Conservation (phyloP, 768 basidiomycete genomes). For the Rhizopogon vinicolor region DNA sequence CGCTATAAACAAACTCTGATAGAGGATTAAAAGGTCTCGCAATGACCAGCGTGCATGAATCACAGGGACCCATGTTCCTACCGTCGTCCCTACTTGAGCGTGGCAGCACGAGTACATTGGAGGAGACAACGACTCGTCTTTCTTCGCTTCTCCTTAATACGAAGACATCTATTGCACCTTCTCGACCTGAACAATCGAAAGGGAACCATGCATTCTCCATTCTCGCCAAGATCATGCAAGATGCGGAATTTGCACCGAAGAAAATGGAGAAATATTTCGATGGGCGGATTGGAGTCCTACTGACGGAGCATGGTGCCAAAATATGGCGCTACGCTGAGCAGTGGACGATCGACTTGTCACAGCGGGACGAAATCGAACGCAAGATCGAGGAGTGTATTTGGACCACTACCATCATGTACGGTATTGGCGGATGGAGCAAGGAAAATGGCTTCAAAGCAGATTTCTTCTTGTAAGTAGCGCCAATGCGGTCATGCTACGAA, state of each 20-base stretch:
- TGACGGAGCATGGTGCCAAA: no score
- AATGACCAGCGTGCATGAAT: neutral
- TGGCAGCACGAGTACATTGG: neutral
- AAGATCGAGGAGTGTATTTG: constrained; percentile 58
- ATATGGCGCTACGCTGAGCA: constrained; percentile 24
- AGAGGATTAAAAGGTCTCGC: neutral
- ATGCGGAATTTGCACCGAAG: no score
- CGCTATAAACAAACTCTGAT: constrained; percentile 40
- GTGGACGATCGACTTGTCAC: constrained; percentile 34
- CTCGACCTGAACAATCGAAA: no score
- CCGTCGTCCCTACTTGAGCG: no score
- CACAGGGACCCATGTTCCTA: neutral
- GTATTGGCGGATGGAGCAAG: constrained; percentile 42
- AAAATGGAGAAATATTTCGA: no score
- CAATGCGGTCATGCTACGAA: no score
- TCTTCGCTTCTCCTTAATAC: neutral
- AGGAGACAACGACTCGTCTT: neutral
- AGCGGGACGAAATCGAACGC: constrained; percentile 29
- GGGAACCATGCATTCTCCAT: no score
- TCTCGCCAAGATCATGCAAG: no score
- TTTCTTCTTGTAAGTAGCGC: constrained; percentile 46
- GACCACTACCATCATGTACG: constrained; percentile 47
- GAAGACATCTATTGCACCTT: neutral
- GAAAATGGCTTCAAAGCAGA: constrained; percentile 51
- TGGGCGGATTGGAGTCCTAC: no score